Evolutionary conservation across 129 eudicot genomes (phyloP), one percentile per base, ranked within the genome.

Genomic region (Pittosporum tobira): DNA sequence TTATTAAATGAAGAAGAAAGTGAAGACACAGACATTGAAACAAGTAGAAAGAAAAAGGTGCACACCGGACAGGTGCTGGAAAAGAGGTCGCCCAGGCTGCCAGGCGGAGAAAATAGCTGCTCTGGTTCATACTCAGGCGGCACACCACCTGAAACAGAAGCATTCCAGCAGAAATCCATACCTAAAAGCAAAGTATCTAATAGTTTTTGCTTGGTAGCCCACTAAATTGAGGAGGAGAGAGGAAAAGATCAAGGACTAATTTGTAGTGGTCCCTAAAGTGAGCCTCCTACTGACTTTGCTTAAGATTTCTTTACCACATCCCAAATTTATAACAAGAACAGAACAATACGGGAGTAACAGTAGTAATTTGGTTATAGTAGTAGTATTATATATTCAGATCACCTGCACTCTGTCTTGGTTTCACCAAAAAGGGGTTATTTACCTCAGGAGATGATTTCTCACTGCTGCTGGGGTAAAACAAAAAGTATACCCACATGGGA

Each of bases 71-170:
- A 47, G 64, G 74, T 76, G 34, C 74, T 52, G 48, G 80, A 79
- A 62, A 79, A 77, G 28, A 79, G 73, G 74, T 79, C 79, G 56
- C 74, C 80, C 59, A 79, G 77, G 68, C 74, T 78, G 60, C 84
- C 64, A 56, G 56, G 64, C 57, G 67, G 53, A 30, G 70, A 55
- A 55, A 67, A 55, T 46, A 73, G 67, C 25, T 70, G 65, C 60
- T 79, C 77, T 68, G 73, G 84, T 48, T 62, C 69, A 61, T 60
- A 71, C 43, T 29, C 66, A 67, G 69, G 36, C 61, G 68, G 69
- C 42, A 77, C 62, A 37, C 70, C 69, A 19, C 79, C 76, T 72
- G 79, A 49, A 31, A 73, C 62, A n/a, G 80, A 24, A 29, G 70
- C 29, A 28, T 65, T 73, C 57, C 70, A 79, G 74, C 77, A 78